These are phyloP conservation scores for Gomphus sp. DNA, from an alignment of 1,284 basidiomycete genomes.

Conservation along the genomic window DNA sequence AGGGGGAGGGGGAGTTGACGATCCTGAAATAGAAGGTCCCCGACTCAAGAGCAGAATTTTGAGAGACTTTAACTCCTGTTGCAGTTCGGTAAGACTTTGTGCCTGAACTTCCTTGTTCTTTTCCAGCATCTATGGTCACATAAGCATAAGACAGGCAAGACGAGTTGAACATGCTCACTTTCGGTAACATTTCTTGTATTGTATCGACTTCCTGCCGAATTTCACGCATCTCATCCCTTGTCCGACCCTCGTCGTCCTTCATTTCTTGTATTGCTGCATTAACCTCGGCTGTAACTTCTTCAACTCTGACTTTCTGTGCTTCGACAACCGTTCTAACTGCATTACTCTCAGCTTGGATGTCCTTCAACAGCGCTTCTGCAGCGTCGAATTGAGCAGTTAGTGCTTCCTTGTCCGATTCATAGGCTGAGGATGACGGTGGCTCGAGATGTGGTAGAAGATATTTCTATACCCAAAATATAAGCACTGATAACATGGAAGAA, in stretches of 20 bases:
- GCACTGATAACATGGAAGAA: slow-evolving; percentile 5
- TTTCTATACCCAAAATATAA: slow-evolving; percentile 47
- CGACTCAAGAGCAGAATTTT: slow-evolving; percentile 88
- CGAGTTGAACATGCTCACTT: slow-evolving; percentile 37
- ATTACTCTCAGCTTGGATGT: slow-evolving; percentile 72
- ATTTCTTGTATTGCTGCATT: slow-evolving; percentile 71
- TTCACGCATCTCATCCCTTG: slow-evolving; percentile 87
- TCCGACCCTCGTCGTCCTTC: slow-evolving; percentile 68
- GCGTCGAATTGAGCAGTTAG: slow-evolving; percentile 91
- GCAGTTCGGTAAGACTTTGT: slow-evolving; percentile 75
- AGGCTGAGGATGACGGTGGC: slow-evolving; percentile 83
- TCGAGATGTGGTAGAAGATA: slow-evolving; percentile 87
- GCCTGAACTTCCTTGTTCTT: slow-evolving; percentile 82
- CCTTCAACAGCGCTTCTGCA: slow-evolving; percentile 73
- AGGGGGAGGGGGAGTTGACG: slow-evolving; percentile 37
- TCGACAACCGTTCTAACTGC: slow-evolving; percentile 73
- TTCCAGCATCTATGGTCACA: slow-evolving; percentile 71
- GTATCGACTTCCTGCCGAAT: slow-evolving; percentile 87
- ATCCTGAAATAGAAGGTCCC: slow-evolving; percentile 41
- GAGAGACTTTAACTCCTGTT: slow-evolving; percentile 91
- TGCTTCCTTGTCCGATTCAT: slow-evolving; percentile 81
- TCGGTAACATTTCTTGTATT: slow-evolving; percentile 85
- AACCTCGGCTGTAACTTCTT: slow-evolving; percentile 73
- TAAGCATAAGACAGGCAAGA: slow-evolving; percentile 5
- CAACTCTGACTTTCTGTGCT: slow-evolving; percentile 72